Base-by-base conservation (phyloP, 2,329 filamentous ascomycete genomes). In the Orbilia ellipsospora region DNA sequence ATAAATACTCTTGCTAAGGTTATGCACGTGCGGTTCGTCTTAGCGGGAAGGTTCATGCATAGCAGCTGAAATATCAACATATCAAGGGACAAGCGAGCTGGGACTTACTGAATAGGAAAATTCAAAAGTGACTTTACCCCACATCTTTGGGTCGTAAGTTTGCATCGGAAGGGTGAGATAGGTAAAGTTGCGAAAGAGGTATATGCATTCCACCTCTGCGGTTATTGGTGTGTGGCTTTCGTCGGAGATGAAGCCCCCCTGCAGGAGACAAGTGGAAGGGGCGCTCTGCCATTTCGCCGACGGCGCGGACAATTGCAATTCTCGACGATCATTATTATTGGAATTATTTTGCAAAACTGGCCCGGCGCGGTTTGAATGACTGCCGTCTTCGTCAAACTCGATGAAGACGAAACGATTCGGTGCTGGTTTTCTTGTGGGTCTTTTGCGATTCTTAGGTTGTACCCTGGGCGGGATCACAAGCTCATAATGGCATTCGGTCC, bases 381-480 rank as follows among this genome's bases (percentile, higher is more conserved):
- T 48, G 48, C 10, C 15, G 23, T 36, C 31, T 15, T 61, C 62
- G 8, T 56, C 64, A 60, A 74, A 74, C 44, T 74, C 70, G 40
- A 74, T 68, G 36, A 74, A 74, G n/a, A 74, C 70, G 20, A 74
- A 74, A 7, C 70, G 63, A 55, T 68, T 74, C 23, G 57, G 57
- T 15, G 51, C 63, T 1, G 63, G 57, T 48, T 74, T 74, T 23
- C 70, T 63, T 23, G 55, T 59, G 0, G 70, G 70, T 61, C 57
- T 59, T 51, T 74, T 74, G n/a, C 70, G 70, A 15, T 74, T 74
- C 60, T 74, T 74, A 8, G 70, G 70, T 45, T 74, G 70, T 4
- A 68, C 70, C 13, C 64, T 48, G n/a, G 70, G 63, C 13, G 63
- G 70, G 42, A 73, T 73, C 16, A 54, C 23, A 20, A 68, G 63